Evolutionary conservation across 1,139 yeast species (phyloP).

Genomic region (Hansenula sp.): DNA sequence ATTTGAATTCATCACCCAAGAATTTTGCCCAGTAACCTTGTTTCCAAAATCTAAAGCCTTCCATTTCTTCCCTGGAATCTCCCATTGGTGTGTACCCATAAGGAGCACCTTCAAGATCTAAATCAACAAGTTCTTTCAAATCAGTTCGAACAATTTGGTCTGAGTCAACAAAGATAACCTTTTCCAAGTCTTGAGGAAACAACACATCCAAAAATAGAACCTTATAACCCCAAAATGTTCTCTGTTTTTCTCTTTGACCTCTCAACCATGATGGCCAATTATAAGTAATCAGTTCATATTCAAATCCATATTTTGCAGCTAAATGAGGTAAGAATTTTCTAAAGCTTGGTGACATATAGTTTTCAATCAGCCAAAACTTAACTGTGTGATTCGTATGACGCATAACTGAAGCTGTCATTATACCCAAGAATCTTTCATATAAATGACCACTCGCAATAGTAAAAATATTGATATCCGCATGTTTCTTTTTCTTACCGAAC

Average conservation of each 20-base stretch:
- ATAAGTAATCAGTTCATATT: constrained; percentile 72
- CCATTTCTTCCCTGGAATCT: constrained; percentile 72
- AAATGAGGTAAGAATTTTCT: constrained; percentile 56
- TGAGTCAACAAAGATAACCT: constrained; percentile 82
- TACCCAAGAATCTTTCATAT: constrained; percentile 68
- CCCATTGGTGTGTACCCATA: constrained; percentile 90
- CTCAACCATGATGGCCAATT: constrained; percentile 94
- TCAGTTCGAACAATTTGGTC: constrained; percentile 78
- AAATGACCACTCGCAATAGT: constrained; percentile 77
- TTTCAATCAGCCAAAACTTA: constrained; percentile 86
- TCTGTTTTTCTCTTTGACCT: constrained; percentile 68
- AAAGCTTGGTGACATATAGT: constrained; percentile 69
- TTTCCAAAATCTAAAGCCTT: constrained; percentile 89
- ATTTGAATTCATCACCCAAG: constrained; percentile 51
- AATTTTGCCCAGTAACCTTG: constrained; percentile 83
- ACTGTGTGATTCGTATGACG: constrained; percentile 57
- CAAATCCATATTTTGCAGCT: constrained; percentile 42
- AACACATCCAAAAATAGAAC: constrained; percentile 81
- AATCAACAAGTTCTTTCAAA: constrained; percentile 57
- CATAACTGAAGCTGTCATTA: constrained; percentile 78
- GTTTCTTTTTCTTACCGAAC: constrained; percentile 17
- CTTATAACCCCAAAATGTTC: constrained; percentile 87
- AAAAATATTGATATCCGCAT: constrained; percentile 75
- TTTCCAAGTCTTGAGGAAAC: constrained; percentile 73
- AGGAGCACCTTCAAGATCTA: constrained; percentile 73